Evolutionary conservation across 2,329 filamentous ascomycete species (phyloP).

Genomic region (Epichloe gansuensis): DNA sequence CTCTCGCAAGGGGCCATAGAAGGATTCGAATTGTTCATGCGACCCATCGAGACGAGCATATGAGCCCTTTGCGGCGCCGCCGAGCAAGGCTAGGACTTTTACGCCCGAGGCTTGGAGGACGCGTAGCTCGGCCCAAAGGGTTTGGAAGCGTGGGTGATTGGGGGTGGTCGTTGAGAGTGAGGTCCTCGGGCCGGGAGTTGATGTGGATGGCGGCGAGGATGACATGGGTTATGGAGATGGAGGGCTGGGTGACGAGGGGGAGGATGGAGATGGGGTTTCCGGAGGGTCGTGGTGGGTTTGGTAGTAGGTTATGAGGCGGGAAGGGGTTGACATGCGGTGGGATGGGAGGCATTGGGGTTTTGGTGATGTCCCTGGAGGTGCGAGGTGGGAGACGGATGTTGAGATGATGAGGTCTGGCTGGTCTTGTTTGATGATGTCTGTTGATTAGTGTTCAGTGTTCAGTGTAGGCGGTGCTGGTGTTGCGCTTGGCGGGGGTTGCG

Average conservation of each 20-base stretch:
- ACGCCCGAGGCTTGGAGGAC: constrained; percentile 62
- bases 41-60: constrained; percentile 47
- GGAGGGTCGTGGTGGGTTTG: constrained; percentile 39
- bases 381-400: constrained; percentile 13
- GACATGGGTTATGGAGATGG: constrained; percentile 57
- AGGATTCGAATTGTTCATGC: constrained; percentile 53
- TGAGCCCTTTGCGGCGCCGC: constrained; percentile 68
- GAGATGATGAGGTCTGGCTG: not conserved
- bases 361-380: constrained; percentile 17
- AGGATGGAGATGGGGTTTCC: constrained; percentile 39
- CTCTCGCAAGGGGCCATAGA: constrained; percentile 57
- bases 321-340: constrained; percentile 18
- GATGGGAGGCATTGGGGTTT: constrained; percentile 21
- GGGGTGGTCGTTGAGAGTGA: constrained; percentile 75
- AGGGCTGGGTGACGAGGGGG: constrained; percentile 34
- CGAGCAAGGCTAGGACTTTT: constrained; percentile 76
- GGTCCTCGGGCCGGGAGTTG: constrained; percentile 50
- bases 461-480: no score
- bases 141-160: constrained; percentile 51
- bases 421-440: not conserved
- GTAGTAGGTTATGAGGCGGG: constrained; percentile 39
- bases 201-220: constrained; percentile 81
- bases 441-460: no score
- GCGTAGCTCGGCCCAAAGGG: constrained; percentile 67
- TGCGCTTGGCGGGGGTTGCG: no score